phyloP scores from a whole-genome alignment of 1,284 basidiomycete genomes.

The Leccinum griseonigrum region DNA sequence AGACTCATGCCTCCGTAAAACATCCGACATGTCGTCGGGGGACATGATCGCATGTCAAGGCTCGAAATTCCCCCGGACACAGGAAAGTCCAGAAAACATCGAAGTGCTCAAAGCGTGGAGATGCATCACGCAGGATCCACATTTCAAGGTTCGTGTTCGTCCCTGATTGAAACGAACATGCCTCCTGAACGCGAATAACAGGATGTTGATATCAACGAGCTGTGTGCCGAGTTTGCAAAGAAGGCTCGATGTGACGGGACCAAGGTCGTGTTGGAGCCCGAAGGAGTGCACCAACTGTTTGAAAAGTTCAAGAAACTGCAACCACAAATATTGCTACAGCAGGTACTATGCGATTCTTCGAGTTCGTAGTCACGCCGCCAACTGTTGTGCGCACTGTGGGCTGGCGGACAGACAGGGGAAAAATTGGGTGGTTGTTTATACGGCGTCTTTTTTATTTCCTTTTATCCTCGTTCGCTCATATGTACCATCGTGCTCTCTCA shows the following conservation, averaged over 20 bases:
- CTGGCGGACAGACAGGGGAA: not conserved
- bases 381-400: not conserved
- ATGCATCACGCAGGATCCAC: conserved; percentile 66
- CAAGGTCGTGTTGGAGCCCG: conserved; percentile 73
- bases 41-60: conserved; percentile 61
- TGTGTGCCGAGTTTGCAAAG: conserved; percentile 72
- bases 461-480: not conserved
- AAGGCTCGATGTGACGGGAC: conserved; percentile 81
- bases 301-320: conserved; percentile 44
- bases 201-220: conserved; percentile 72
- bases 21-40: conserved; percentile 31
- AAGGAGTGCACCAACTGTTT: conserved; percentile 62
- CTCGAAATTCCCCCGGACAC: conserved; percentile 61
- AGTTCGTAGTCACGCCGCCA: conserved; percentile 15
- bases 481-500: not conserved
- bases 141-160: conserved; percentile 57
- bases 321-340: conserved; percentile 10
- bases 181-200: conserved; percentile 25
- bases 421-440: conserved; percentile 8
- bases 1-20: conserved; percentile 34
- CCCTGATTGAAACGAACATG: not conserved
- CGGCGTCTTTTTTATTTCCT: not conserved
- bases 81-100: conserved; percentile 67
- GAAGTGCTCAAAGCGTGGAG: conserved; percentile 76
- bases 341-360: conserved; percentile 4